Evolutionary conservation across 2,329 filamentous ascomycete species (phyloP), one percentile per base, ranked within the genome.

Genomic region (Emergomyces pasteurianus): DNA sequence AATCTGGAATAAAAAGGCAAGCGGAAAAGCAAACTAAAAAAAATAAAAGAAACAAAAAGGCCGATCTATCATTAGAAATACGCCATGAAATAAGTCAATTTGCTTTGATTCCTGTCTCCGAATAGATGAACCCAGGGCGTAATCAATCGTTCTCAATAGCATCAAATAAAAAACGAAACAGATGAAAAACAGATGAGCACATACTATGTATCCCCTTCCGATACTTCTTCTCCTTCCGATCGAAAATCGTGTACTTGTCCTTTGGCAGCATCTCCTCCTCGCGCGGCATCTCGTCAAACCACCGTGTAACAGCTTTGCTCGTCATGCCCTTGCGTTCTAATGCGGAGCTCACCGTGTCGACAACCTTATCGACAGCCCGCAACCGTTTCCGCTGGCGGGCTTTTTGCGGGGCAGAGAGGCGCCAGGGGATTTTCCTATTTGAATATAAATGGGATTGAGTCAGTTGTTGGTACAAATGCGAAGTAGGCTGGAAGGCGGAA

Each of bases 181-280:
- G 36, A 16, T 47, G 58, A 40, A 14, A 47, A 34, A 60, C 46
- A n/a, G 12, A 28, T 18, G 31, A n/a, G 61, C 3, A 85, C 90
- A 69, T 82, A 96, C 92, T 97, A 78, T 97, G 92, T 74, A 99
- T 92, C 60, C 91, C 90, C 84, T 99, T 99, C 73, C 94, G 83
- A 75, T 97, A 99, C 69, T 84, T 86, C 85, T 92, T 95, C 74
- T 89, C 91, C 77, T 97, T 96, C 69, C 92, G 86, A 76, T 96
- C 92, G 76, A 97, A 99, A 70, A 99, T 88, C 34, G 90, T 96
- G 79, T 99, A 99, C 79, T 99, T 99, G 79, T 99, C 94, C 76
- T 85, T 88, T 54, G 94, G 88, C 74, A 95, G 74, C 94, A 99
- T 99, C 81, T 97, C 91, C 70, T 85, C 83, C 81, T 99, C 94